A percentile compares a stretch with the other conserved stretches of the same genome.
Conservation (phyloP, 345 rosid genomes). For the Eutrema japonicum region DNA sequence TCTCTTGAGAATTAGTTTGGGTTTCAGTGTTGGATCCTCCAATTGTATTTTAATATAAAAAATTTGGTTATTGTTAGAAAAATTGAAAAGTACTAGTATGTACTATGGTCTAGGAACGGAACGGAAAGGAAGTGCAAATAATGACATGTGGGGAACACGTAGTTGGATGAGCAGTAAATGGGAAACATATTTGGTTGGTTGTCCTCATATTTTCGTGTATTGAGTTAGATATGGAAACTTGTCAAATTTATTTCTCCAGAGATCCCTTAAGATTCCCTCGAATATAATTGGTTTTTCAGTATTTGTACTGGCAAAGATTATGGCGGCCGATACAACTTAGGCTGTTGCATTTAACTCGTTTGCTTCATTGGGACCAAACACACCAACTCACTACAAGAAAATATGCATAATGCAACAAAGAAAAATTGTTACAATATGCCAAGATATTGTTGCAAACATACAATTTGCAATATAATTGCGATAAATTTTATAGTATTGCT, state of each 20-base stretch:
- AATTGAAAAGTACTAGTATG: background rate
- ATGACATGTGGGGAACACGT: constrained; percentile 41
- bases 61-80: background rate
- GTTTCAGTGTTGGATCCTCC: background rate
- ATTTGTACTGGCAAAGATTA: constrained; percentile 4
- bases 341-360: background rate
- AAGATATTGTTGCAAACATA: too few species aligned
- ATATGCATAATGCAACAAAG: too few species aligned
- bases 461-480: too few species aligned
- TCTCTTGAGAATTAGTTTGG: background rate
- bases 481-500: too few species aligned
- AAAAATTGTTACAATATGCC: too few species aligned
- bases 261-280: constrained; percentile 23
- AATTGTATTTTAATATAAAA: background rate
- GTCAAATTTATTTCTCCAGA: constrained; percentile 19
- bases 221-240: constrained; percentile 3
- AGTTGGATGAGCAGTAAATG: constrained; percentile 39
- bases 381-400: too few species aligned
- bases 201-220: constrained; percentile 19
- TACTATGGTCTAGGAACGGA: constrained; percentile 5
- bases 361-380: constrained; percentile 13
- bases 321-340: constrained; percentile 10
- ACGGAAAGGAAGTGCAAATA: constrained; percentile 24
- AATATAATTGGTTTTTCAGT: constrained; percentile 17
- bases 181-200: constrained; percentile 31